Conservation (phyloP, 1,284 basidiomycete species). For the Leccinum angustisporum region DNA sequence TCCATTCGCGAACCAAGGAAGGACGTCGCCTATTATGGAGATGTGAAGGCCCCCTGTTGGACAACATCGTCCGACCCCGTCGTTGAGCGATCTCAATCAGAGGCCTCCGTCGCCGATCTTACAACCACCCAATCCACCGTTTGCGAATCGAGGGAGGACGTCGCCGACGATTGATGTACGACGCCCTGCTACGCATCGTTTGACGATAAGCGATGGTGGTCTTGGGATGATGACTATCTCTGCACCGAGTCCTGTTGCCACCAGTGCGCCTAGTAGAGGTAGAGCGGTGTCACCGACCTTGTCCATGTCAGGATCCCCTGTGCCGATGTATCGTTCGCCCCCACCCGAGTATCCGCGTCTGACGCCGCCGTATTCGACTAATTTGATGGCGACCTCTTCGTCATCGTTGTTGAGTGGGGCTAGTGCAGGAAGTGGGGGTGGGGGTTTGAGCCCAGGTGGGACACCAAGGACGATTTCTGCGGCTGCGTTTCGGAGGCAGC, state of each 20-base stretch:
- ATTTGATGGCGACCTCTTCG: slow-evolving; percentile 33
- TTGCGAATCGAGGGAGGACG: slow-evolving; percentile 20
- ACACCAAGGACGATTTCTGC: slow-evolving; percentile 63
- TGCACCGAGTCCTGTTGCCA: not conserved
- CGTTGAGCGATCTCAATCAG: not conserved
- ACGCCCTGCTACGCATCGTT: not conserved
- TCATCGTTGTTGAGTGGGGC: slow-evolving; percentile 32
- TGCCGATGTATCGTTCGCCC: slow-evolving; percentile 31
- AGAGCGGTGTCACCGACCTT: slow-evolving; percentile 1
- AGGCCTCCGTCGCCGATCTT: slow-evolving; percentile 30
- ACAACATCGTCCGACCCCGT: not conserved
- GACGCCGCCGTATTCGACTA: slow-evolving; percentile 32
- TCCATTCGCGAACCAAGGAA: slow-evolving; percentile 27
- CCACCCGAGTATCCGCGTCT: slow-evolving; percentile 39
- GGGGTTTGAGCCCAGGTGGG: slow-evolving; percentile 9
- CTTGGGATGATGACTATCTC: slow-evolving; percentile 18
- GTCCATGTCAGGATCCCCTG: not conserved
- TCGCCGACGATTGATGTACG: slow-evolving; percentile 13
- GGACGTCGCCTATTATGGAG: slow-evolving; percentile 11
- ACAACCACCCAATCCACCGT: slow-evolving; percentile 30
- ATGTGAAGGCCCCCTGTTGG: not conserved
- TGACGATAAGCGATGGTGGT: slow-evolving; percentile 8
- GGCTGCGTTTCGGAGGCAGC: slow-evolving; percentile 67
- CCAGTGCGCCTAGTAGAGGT: not conserved
- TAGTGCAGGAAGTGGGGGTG: slow-evolving; percentile 1